Evolutionary conservation across 2,329 filamentous ascomycete species (phyloP), one percentile per base, ranked within the genome.

Genomic region (Aureobasidium sp.): DNA sequence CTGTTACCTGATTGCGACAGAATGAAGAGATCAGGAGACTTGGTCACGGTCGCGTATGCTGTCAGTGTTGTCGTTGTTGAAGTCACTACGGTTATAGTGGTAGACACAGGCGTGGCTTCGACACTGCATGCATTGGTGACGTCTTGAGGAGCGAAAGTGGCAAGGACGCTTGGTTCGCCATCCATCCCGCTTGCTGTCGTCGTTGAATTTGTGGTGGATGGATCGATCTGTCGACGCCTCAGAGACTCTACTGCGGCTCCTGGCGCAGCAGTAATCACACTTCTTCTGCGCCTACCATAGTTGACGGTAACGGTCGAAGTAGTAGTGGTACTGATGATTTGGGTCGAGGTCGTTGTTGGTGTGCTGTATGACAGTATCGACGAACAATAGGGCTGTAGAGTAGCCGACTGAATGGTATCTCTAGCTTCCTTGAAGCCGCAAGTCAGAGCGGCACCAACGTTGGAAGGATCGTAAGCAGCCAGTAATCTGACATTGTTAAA

Each of bases 401-500:
- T 34, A 15, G 42, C 52, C 13, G 60, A 48, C 9, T 56, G 36
- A 2, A 62, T 57, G 17, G 53, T 34, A 17, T 47, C 46, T 27
- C 53, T 42, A 8, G 60, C 60, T 41, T 44, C 23, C 29, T 48
- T 55, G 51, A 48, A 62, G 7, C 50, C 50, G 20, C 60, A 62
- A 20, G 51, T 39, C 17, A 39, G 15, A 32, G 51, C 36, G 7
- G 60, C 52, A 6, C 48, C 42, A 12, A 42, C 60, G 26, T 57
- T 27, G 2, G 60, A 57, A 7, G 60, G 17, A 26, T 62, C 41
- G n/a, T 56, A 57, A 26, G 50, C 42, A 13, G 34, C 50, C 6
- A 62, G n/a, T 9, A 62, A 23, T 26, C 51, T 46, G 26, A 57
- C 51, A 26, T 62, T 62, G 51, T 62, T 62, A 32, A 56, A 62